phyloP scores from a whole-genome alignment of 2,329 filamentous ascomycete genomes.

The Colletotrichum lentis region DNA sequence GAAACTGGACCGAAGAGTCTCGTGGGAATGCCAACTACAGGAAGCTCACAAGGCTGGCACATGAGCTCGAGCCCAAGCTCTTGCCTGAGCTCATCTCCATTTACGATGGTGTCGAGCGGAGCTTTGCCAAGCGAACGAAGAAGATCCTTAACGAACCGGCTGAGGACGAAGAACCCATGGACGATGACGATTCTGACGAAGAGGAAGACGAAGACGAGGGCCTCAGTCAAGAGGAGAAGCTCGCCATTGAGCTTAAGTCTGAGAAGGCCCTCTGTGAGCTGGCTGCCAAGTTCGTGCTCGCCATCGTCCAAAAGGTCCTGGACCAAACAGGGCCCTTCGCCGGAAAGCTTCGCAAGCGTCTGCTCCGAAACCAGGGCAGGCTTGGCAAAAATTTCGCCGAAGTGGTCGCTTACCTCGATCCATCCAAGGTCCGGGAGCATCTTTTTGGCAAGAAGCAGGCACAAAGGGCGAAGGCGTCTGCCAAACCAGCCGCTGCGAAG shows the following conservation, averaged over 20 bases:
- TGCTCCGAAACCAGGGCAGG: constrained; percentile 80
- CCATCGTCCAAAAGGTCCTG: constrained; percentile 77
- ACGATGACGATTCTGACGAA: constrained; percentile 66
- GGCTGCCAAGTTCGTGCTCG: constrained; percentile 83
- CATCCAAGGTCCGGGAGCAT: constrained; percentile 63
- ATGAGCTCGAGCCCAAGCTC: constrained; percentile 70
- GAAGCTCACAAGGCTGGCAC: constrained; percentile 67
- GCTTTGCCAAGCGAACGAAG: constrained; percentile 75
- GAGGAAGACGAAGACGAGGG: constrained; percentile 63
- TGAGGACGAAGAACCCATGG: constrained; percentile 77
- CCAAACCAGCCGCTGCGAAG: constrained; percentile 54
- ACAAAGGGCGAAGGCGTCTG: constrained; percentile 47
- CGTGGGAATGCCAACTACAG: constrained; percentile 33
- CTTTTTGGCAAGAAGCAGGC: constrained; percentile 46
- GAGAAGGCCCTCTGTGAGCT: constrained; percentile 89
- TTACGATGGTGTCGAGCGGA: constrained; percentile 78
- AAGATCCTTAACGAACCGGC: constrained; percentile 69
- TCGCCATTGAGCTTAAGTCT: constrained; percentile 74
- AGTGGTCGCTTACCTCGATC: constrained; percentile 81
- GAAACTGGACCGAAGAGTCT: constrained; percentile 58
- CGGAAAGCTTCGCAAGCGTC: constrained; percentile 72
- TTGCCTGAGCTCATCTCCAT: constrained; percentile 77
- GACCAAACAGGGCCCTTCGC: constrained; percentile 68
- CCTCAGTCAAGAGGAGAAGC: constrained; percentile 64
- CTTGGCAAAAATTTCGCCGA: constrained; percentile 88